These are phyloP conservation scores for Diaporthe sp. DNA, from an alignment of 2,329 filamentous ascomycete species.

Conservation along the genomic window DNA sequence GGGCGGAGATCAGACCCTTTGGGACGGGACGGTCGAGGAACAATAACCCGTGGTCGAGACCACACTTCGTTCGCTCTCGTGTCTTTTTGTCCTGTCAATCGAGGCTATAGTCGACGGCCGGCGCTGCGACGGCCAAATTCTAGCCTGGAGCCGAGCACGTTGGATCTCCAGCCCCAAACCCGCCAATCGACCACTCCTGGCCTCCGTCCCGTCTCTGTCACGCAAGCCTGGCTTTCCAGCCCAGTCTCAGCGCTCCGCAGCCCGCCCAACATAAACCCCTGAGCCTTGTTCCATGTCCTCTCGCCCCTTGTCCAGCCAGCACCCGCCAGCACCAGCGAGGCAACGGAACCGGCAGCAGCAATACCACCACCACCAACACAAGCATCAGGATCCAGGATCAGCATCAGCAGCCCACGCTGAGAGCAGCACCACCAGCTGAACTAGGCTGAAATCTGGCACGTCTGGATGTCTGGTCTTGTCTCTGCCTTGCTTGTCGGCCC, in stretches of 20 bases:
- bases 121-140: slow-evolving; percentile 25
- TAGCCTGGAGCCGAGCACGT: slow-evolving; percentile 31
- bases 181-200: slow-evolving; percentile 17
- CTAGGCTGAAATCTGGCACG: slow-evolving; percentile 17
- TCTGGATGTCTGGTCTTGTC: slow-evolving; percentile 23
- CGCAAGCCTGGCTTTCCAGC: slow-evolving; percentile 18
- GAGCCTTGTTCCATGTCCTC: slow-evolving; percentile 32
- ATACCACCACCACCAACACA: background rate
- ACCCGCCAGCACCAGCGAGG: background rate
- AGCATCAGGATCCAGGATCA: slow-evolving; percentile 1
- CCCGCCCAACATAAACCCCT: slow-evolving; percentile 25
- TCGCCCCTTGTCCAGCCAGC: slow-evolving; percentile 24
- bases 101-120: slow-evolving; percentile 22
- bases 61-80: background rate
- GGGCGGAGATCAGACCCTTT: slow-evolving; percentile 2
- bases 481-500: slow-evolving; percentile 3
- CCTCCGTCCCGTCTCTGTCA: slow-evolving; percentile 29
- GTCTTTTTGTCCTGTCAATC: background rate
- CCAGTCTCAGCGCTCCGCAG: slow-evolving; percentile 20
- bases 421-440: background rate
- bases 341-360: background rate
- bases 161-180: slow-evolving; percentile 31
- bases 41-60: slow-evolving; percentile 17
- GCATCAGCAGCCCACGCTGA: slow-evolving; percentile 15
- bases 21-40: background rate